Percentiles rank a stretch among this genome's conserved stretches.
These are phyloP conservation scores for Gyrodon lividus DNA, from an alignment of 768 basidiomycete genomes.

Conservation along the genomic window DNA sequence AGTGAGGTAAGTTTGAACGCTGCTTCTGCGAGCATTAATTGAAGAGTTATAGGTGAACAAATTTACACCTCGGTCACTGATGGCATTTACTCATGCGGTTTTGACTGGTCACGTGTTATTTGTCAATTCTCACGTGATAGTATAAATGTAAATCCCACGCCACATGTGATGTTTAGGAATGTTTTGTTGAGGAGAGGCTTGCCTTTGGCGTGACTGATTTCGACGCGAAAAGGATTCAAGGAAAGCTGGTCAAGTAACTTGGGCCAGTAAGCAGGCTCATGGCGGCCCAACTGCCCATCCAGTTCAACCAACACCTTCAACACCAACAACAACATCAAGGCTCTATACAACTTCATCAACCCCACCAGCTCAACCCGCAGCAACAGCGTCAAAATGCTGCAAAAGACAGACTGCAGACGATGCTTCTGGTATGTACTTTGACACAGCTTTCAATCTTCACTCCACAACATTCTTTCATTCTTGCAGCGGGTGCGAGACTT, in stretches of 20 bases:
- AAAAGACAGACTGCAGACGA: slow-evolving; percentile 28
- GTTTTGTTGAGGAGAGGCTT: neutral
- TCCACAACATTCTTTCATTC: neutral
- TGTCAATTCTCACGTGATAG: slow-evolving; percentile 12
- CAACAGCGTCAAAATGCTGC: slow-evolving; percentile 8
- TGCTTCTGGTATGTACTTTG: slow-evolving; percentile 15
- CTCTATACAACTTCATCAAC: neutral
- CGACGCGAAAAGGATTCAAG: neutral
- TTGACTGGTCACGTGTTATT: slow-evolving; percentile 4
- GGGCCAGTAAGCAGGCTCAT: slow-evolving; percentile 19
- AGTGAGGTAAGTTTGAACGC: neutral
- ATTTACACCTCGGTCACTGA: too few relatives aligned
- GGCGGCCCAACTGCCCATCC: slow-evolving; percentile 21
- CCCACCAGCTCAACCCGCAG: slow-evolving; percentile 3
- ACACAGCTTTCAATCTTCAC: neutral
- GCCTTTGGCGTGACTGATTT: neutral
- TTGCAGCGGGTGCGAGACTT: slow-evolving; percentile 45
- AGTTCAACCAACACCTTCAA: slow-evolving; percentile 20
- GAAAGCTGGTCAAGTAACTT: neutral
- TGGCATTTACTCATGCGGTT: too few relatives aligned
- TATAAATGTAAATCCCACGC: slow-evolving; percentile 16
- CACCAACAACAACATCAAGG: slow-evolving; percentile 7
- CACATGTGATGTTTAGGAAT: slow-evolving; percentile 17
- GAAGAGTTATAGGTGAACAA: too few relatives aligned
- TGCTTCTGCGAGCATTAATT: too few relatives aligned